These are phyloP conservation scores for Endocarpon pusillum DNA, from an alignment of 495 filamentous ascomycete species.

Conservation along the genomic window DNA sequence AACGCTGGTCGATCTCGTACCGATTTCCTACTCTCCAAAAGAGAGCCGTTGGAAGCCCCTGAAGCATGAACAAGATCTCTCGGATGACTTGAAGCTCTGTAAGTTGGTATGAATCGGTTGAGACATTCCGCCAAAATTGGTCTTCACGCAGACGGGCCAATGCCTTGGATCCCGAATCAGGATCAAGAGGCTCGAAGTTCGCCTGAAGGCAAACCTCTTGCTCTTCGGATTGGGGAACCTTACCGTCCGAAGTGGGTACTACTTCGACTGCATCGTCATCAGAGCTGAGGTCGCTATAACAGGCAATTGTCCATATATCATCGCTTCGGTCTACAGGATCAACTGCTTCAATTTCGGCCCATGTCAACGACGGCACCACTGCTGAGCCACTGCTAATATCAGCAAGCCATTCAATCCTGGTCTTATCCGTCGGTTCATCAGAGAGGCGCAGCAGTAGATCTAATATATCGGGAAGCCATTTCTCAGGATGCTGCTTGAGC, in stretches of 20 bases:
- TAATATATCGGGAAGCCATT: constrained; percentile 63
- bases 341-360: constrained; percentile 57
- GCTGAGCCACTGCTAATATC: constrained; percentile 25
- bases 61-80: constrained; percentile 72
- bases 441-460: constrained; percentile 68
- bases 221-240: too few species aligned
- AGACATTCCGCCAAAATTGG: constrained; percentile 44
- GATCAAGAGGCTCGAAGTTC: not conserved
- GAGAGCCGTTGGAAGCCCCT: constrained; percentile 57
- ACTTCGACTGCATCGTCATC: constrained; percentile 23
- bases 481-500: constrained; percentile 30
- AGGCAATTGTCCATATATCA: constrained; percentile 61
- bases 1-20: constrained; percentile 21
- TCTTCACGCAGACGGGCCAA: constrained; percentile 20
- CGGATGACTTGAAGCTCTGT: constrained; percentile 60
- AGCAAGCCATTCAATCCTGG: constrained; percentile 44
- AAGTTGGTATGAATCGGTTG: constrained; percentile 20
- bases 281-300: constrained; percentile 54
- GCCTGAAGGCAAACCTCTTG: too few species aligned
- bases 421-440: constrained; percentile 56
- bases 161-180: constrained; percentile 19
- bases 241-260: not conserved
- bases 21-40: constrained; percentile 32
- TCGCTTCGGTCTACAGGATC: constrained; percentile 53
- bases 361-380: constrained; percentile 36